Percentiles rank a stretch among this genome's conserved stretches.
Evolutionary conservation across 805 yeast species (phyloP).

Genomic region (Ogataea pignaliae): DNA sequence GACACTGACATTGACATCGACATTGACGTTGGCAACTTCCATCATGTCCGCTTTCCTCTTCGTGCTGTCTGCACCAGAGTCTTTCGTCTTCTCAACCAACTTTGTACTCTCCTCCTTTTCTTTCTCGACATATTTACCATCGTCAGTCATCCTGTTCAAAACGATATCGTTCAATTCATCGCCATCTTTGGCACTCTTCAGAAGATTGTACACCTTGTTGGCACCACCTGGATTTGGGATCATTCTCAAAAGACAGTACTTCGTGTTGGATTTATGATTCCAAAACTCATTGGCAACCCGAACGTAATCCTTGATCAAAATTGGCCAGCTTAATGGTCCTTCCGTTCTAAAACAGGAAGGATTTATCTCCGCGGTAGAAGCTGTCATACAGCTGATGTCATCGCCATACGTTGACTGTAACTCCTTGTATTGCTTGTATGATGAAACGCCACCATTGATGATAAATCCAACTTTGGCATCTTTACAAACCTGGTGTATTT

Average conservation of each 20-base stretch:
- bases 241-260: conserved; percentile 74
- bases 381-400: conserved; percentile 89
- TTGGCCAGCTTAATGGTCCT: conserved; percentile 49
- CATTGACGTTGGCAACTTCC: neutral
- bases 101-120: conserved; percentile 3
- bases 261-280: conserved; percentile 68
- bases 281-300: conserved; percentile 49
- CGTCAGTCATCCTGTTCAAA: conserved; percentile 31
- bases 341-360: conserved; percentile 63
- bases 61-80: neutral
- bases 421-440: conserved; percentile 47
- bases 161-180: conserved; percentile 42
- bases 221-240: conserved; percentile 44
- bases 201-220: conserved; percentile 46
- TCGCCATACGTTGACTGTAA: conserved; percentile 51
- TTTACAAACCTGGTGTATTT: conserved; percentile 58
- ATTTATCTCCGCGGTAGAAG: conserved; percentile 83
- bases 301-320: conserved; percentile 52
- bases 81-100: neutral
- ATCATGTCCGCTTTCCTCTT: conserved; percentile 5
- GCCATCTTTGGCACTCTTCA: conserved; percentile 52
- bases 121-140: conserved; percentile 25
- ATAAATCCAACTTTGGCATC: conserved; percentile 64
- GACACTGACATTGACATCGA: neutral
- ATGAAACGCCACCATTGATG: conserved; percentile 73